Conservation (phyloP, 176 grass and related monocot genomes). For the Otatea glauca region DNA sequence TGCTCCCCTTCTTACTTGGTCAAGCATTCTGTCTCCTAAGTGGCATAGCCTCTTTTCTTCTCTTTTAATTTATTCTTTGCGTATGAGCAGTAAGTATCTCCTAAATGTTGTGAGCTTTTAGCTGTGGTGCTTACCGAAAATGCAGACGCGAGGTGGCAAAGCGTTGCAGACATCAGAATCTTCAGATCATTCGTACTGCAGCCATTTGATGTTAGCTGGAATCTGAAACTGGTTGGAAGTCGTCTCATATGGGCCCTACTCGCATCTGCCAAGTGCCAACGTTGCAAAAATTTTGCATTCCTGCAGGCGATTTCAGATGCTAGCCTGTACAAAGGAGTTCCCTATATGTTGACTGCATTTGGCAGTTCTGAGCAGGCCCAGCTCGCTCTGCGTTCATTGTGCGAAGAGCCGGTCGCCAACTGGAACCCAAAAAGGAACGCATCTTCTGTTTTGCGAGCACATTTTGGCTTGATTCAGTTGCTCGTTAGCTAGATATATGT, state of each 20-base stretch:
- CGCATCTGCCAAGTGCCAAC: not conserved
- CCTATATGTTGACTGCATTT: not conserved
- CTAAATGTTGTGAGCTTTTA: not conserved
- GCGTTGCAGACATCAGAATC: slow-evolving; percentile 11
- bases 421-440: not conserved
- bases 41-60: not conserved
- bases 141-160: not conserved
- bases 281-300: not conserved
- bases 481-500: not conserved
- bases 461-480: not conserved
- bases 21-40: not conserved
- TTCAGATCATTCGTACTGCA: not conserved
- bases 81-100: not conserved
- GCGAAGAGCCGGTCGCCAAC: not conserved
- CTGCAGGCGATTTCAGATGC: not conserved
- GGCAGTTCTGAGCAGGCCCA: not conserved
- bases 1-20: not conserved
- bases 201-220: not conserved
- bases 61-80: not conserved
- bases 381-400: not conserved
- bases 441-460: not conserved
- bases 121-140: not conserved
- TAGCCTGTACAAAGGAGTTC: not conserved
- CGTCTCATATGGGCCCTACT: not conserved
- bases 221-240: not conserved